These are phyloP conservation scores for Metarhizium anisopliae DNA, from an alignment of 2,329 filamentous ascomycete species.

Conservation along the genomic window DNA sequence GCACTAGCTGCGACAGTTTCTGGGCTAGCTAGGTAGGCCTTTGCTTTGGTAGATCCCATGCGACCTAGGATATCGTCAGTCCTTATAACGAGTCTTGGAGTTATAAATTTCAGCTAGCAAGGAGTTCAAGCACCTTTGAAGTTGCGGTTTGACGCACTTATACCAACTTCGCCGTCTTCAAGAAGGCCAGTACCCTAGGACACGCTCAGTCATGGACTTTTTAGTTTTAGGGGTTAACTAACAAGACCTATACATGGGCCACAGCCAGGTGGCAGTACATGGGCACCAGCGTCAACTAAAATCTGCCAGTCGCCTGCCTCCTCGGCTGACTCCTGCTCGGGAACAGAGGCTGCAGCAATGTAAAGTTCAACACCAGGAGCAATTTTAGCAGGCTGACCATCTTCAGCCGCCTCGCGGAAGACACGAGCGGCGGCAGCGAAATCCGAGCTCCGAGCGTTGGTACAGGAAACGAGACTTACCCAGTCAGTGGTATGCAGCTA, in stretches of 20 bases:
- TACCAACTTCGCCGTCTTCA: slow-evolving; percentile 78
- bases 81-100: too few relatives aligned
- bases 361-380: slow-evolving; percentile 75
- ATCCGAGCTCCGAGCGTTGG: slow-evolving; percentile 76
- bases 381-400: slow-evolving; percentile 50
- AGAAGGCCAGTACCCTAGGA: slow-evolving; percentile 57
- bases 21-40: slow-evolving; percentile 66
- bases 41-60: slow-evolving; percentile 32
- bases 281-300: slow-evolving; percentile 45
- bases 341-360: slow-evolving; percentile 74
- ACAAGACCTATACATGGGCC: slow-evolving; percentile 75
- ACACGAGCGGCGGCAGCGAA: slow-evolving; percentile 46
- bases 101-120: too few relatives aligned
- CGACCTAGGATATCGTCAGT: too few relatives aligned
- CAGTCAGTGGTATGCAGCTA: slow-evolving; percentile 48
- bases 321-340: slow-evolving; percentile 71
- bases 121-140: slow-evolving; percentile 56
- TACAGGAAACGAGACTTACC: slow-evolving; percentile 84
- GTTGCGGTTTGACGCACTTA: slow-evolving; percentile 77
- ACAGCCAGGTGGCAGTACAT: slow-evolving; percentile 59
- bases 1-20: slow-evolving; percentile 91
- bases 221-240: too few relatives aligned
- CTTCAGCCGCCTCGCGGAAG: slow-evolving; percentile 67
- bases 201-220: too few relatives aligned
- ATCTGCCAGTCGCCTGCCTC: slow-evolving; percentile 78